phyloP scores from a whole-genome alignment of 1,139 yeast species.

The Suzukiozyma palmioleophila region DNA sequence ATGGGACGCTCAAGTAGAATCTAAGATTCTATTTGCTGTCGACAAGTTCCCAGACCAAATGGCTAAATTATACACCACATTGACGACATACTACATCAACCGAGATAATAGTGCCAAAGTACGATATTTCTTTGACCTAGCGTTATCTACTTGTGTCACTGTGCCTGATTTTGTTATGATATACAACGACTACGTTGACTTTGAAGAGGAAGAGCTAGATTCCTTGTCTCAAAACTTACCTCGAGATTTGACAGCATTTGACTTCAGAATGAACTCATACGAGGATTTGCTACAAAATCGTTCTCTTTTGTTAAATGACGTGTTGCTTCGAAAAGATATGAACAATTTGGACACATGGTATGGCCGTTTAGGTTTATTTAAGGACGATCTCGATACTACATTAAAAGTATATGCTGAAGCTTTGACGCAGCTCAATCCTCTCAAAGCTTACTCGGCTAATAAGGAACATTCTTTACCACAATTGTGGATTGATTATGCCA shows the following conservation, averaged over 20 bases:
- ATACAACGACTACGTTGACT: conserved; percentile 61
- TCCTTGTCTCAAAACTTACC: conserved; percentile 25
- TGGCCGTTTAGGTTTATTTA: conserved; percentile 44
- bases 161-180: conserved; percentile 60
- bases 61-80: conserved; percentile 45
- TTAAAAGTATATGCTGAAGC: conserved; percentile 64
- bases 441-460: conserved; percentile 36
- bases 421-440: conserved; percentile 62
- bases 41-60: conserved; percentile 58
- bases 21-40: conserved; percentile 12
- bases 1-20: conserved; percentile 6
- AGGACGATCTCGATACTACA: conserved; percentile 32
- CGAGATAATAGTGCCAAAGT: conserved; percentile 35
- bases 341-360: conserved; percentile 69
- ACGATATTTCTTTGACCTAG: conserved; percentile 46
- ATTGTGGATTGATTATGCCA: conserved; percentile 71
- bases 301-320: conserved; percentile 57
- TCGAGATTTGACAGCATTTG: conserved; percentile 18
- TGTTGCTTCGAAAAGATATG: conserved; percentile 57
- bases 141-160: conserved; percentile 43
- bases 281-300: conserved; percentile 56
- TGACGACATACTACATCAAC: conserved; percentile 43
- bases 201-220: conserved; percentile 51
- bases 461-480: conserved; percentile 37
- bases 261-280: conserved; percentile 45